Evolutionary conservation across 2,329 filamentous ascomycete species (phyloP), one percentile per base, ranked within the genome.

Genomic region (Fusarium denticulatum): DNA sequence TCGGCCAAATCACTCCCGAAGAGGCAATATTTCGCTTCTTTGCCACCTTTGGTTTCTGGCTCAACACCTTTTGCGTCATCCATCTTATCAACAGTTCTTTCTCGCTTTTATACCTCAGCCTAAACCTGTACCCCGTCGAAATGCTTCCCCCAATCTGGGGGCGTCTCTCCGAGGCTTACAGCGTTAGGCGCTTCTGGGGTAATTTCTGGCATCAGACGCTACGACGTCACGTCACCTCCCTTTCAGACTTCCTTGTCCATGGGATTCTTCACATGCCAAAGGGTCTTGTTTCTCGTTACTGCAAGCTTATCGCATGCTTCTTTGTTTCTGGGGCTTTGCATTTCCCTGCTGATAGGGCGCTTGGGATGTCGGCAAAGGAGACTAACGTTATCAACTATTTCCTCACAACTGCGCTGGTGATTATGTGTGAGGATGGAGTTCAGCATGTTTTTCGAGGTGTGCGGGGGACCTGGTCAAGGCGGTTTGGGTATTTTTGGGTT

Each of bases 31-130:
- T 75, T 16, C 72, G 72, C 10, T 36, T 72, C 9, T 74, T 74
- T 6, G 68, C 61, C 7, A 64, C 62, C 0, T 20, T 64, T 39
- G 64, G 72, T 14, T 75, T 75, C 15, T 75, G 72, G 72, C 36
- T 75, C 20, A 75, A 74, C n/a, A 72, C 72, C 1, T 72, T 74
- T 18, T 75, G 68, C 37, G 39, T 74, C 28, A 75, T 75, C 5
- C 64, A 75, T 22, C 22, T 75, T 7, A 66, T 74, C 59, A 75
- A 75, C 61, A 75, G 72, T 37, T 16, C 9, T 13, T 22, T 74
- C 24, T 56, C 39, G 3, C 50, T 75, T 5, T 6, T 55, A 1
- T 72, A 72, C n/a, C 43, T 75, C 10, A 20, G 26, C 20, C 9
- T 64, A 11, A 50, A 53, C 7, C 9, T 73, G 5, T 60, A 75